These are phyloP conservation scores for Senecio squalidus DNA, from an alignment of 140 eudicot genomes.

Conservation along the genomic window DNA sequence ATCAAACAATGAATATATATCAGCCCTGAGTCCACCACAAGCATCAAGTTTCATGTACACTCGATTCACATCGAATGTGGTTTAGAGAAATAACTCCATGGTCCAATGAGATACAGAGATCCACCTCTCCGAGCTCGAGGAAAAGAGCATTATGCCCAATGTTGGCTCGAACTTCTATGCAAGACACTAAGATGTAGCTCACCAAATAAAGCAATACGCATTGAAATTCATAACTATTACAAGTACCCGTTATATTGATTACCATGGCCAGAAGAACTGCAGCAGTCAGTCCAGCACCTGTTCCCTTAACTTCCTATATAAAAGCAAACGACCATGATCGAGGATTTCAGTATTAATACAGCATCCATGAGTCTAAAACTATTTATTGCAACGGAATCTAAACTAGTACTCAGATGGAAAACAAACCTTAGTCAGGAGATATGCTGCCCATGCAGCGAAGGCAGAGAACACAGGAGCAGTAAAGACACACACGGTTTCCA, in stretches of 20 bases:
- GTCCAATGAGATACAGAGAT: background rate
- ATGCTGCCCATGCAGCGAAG: conserved; percentile 95
- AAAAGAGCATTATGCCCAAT: background rate
- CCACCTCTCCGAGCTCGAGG: background rate
- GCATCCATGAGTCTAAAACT: background rate
- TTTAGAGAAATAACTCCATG: background rate
- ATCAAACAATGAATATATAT: background rate
- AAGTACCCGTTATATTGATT: conserved; percentile 21
- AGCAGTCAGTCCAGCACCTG: conserved; percentile 97
- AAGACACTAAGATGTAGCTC: conserved; percentile 2
- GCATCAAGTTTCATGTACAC: conserved; percentile 4
- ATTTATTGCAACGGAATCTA: background rate
- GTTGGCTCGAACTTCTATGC: background rate
- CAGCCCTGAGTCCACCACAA: conserved; percentile 6
- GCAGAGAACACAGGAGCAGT: conserved; percentile 98
- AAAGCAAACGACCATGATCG: conserved; percentile 10
- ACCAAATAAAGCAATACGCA: conserved; percentile 1
- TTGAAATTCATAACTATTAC: background rate
- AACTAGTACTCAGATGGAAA: conserved; percentile 13
- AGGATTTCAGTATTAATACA: conserved; percentile 13
- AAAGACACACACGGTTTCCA: conserved; percentile 97
- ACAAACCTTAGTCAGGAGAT: conserved; percentile 80
- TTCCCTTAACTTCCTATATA: conserved; percentile 88
- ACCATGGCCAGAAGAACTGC: conserved; percentile 98
- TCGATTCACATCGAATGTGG: background rate